Evolutionary conservation across 192 early-diverging fungal genomes (phyloP).

Genomic region (Kickxella alabastrina): DNA sequence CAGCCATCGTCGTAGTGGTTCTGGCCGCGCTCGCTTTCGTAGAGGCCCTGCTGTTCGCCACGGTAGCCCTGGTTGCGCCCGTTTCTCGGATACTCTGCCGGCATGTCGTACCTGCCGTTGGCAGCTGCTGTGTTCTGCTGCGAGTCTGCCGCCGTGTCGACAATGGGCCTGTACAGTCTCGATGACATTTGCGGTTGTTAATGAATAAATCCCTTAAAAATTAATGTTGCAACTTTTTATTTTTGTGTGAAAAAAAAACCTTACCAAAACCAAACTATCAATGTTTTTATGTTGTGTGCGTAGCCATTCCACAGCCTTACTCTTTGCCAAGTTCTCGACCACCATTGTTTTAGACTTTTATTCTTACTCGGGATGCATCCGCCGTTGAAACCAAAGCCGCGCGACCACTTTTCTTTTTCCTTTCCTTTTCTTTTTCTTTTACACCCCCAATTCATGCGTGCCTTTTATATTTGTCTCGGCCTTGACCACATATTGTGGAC

Average conservation of each 20-base stretch:
- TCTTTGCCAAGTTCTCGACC: background rate
- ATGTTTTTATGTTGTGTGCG: background rate
- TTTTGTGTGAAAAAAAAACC: background rate
- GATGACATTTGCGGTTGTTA: constrained; percentile 12
- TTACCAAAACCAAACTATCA: background rate
- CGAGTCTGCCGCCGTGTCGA: background rate
- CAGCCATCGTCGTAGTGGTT: background rate
- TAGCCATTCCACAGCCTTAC: background rate
- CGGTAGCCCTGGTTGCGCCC: background rate
- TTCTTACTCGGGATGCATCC: background rate
- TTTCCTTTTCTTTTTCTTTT: background rate
- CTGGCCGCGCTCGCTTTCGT: background rate
- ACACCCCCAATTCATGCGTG: too few species aligned
- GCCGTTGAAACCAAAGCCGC: too few species aligned
- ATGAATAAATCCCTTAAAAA: too few species aligned
- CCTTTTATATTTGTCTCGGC: too few species aligned
- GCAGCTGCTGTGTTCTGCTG: too few species aligned
- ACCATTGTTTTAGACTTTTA: background rate
- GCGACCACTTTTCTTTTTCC: background rate
- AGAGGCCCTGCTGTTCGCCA: background rate
- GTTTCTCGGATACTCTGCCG: background rate
- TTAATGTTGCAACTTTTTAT: too few species aligned
- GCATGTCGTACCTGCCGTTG: too few species aligned
- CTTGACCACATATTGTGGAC: background rate
- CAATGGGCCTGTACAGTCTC: constrained; percentile 21